These are phyloP conservation scores for Pythium dissimile DNA, from an alignment of 352 stramenopile genomes.

Conservation along the genomic window DNA sequence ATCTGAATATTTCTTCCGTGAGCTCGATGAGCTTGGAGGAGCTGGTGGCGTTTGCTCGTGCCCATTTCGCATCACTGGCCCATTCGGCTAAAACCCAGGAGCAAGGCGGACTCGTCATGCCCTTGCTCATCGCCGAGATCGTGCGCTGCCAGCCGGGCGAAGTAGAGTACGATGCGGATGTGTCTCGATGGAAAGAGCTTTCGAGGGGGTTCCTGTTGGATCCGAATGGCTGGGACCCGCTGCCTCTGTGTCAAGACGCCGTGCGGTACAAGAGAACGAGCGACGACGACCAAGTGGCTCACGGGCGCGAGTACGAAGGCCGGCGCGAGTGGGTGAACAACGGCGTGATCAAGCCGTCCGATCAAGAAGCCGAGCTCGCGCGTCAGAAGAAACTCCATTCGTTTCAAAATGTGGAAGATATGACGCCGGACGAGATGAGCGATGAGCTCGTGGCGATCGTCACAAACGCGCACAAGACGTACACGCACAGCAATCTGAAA, in stretches of 20 bases:
- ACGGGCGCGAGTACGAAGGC: constrained; percentile 52
- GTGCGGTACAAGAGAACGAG: constrained; percentile 46
- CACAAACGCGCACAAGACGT: constrained; percentile 13
- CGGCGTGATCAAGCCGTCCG: constrained; percentile 49
- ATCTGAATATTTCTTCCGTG: constrained; percentile 29
- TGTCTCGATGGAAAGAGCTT: constrained; percentile 39
- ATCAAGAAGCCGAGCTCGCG: constrained; percentile 24
- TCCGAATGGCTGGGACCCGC: constrained; percentile 52
- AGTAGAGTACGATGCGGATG: constrained; percentile 6
- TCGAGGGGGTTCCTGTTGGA: constrained; percentile 64
- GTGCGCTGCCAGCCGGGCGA: constrained; percentile 22
- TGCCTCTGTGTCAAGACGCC: constrained; percentile 41
- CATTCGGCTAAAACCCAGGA: constrained; percentile 15
- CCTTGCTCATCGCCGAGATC: constrained; percentile 58
- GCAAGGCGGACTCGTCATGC: constrained; percentile 45
- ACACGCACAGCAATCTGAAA: constrained; percentile 40
- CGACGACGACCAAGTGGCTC: constrained; percentile 14
- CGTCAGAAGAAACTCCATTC: constrained; percentile 22
- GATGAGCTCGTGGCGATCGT: constrained; percentile 32
- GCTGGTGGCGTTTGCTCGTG: constrained; percentile 28
- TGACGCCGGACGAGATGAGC: constrained; percentile 28
- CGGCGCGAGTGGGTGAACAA: constrained; percentile 34
- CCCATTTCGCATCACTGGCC: constrained; percentile 38
- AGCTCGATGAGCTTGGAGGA: constrained; percentile 32
- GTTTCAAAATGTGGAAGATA: constrained; percentile 28